These are phyloP conservation scores for Colletotrichum siamense DNA, from an alignment of 2,329 filamentous ascomycete species.

Conservation along the genomic window DNA sequence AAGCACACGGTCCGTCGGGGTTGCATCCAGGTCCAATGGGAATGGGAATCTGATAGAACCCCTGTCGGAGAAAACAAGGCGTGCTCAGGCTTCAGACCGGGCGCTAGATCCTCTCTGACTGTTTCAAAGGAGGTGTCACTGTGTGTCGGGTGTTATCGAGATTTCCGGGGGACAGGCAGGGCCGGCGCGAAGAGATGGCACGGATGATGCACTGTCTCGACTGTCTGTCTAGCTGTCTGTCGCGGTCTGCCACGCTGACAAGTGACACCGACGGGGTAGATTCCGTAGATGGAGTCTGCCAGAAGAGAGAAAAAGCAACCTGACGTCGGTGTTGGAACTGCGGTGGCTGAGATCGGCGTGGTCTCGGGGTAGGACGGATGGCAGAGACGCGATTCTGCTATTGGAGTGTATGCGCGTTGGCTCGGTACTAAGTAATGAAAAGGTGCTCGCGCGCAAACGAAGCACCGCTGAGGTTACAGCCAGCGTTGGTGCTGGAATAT, in stretches of 20 bases:
- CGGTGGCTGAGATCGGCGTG: background rate
- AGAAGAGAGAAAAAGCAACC: background rate
- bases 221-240: background rate
- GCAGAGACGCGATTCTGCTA: background rate
- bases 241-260: background rate
- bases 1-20: conserved; percentile 10
- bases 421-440: background rate
- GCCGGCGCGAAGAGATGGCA: conserved; percentile 7
- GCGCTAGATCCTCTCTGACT: conserved; percentile 16
- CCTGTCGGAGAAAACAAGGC: conserved; percentile 12
- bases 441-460: background rate
- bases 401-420: background rate
- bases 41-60: conserved; percentile 6
- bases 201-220: conserved; percentile 16
- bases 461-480: background rate
- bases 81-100: background rate
- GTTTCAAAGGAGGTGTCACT: conserved; percentile 20
- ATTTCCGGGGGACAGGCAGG: conserved; percentile 12
- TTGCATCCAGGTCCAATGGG: background rate
- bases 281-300: background rate
- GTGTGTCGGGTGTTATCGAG: conserved; percentile 11
- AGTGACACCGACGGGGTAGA: background rate
- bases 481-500: background rate
- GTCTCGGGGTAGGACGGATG: background rate
- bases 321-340: background rate